phyloP scores from a whole-genome alignment of 2,329 filamentous ascomycete genomes.

The Cytospora piceicola region DNA sequence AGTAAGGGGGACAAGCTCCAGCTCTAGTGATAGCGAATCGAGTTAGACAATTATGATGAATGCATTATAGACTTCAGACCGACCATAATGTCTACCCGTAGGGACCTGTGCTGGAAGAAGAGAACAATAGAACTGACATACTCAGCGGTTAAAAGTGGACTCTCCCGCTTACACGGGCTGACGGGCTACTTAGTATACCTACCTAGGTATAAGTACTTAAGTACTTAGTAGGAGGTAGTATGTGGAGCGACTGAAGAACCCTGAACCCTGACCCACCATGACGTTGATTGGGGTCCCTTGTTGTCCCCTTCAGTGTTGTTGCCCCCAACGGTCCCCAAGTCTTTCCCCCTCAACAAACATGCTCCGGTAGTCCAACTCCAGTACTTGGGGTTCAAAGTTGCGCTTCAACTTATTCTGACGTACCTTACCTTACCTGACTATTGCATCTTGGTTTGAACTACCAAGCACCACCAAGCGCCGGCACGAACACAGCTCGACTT shows the following conservation, averaged over 20 bases:
- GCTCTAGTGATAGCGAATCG: too few species aligned
- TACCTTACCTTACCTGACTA: background rate
- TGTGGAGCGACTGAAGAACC: background rate
- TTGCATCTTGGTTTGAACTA: background rate
- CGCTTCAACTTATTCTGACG: background rate
- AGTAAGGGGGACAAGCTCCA: too few species aligned
- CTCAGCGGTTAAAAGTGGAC: background rate
- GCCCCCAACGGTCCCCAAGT: background rate
- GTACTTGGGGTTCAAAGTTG: background rate
- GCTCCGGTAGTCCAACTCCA: background rate
- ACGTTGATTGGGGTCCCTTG: background rate
- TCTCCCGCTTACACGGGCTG: background rate
- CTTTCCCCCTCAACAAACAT: background rate
- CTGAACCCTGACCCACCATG: background rate
- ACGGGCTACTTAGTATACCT: too few species aligned
- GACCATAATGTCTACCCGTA: too few species aligned
- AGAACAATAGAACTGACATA: background rate
- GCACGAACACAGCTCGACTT: background rate
- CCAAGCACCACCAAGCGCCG: background rate
- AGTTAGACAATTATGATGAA: too few species aligned
- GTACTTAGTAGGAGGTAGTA: too few species aligned
- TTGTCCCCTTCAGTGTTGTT: background rate
- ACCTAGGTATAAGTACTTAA: too few species aligned
- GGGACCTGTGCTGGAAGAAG: too few species aligned
- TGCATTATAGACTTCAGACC: too few species aligned